Base-by-base conservation (phyloP, 805 yeast genomes). In the Ogataea pilisensis region DNA sequence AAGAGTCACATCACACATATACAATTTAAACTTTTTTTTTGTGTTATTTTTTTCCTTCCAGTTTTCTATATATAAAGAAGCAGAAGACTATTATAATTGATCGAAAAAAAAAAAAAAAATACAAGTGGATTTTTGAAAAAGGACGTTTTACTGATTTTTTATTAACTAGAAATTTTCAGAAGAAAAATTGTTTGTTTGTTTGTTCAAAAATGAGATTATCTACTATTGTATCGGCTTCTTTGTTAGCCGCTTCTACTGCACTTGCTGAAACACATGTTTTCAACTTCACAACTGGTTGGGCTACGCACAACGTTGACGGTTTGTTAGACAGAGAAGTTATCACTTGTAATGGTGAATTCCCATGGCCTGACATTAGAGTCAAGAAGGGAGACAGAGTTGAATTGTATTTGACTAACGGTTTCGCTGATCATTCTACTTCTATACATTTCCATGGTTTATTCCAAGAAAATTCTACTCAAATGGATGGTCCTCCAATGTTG, bases 381-480 rank as follows among this genome's bases (percentile, higher is more conserved):
- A 72, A 75, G 50, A 81, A 77, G 59, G 95, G 95, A 52, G 99
- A 93, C 65, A 72, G 83, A 12, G 72, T 93, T 38, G 63, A 81
- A 42, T 66, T 88, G 30, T 77, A 82, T 55, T 72, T 91, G 64
- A 79, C 76, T 49, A 93, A 93, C 58, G 88, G 87, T 24, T 76
- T 90, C 41, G 69, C 60, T 19, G 76, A 78, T 57, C 70, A 76
- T 38, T 81, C 80, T 65, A 85, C 96, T 31, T 66, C 91, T 6
- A 63, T 91, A 55, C 99, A 93, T 67, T 87, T 88, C 80, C 99
- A 91, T 66, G 99, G 99, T 42, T 58, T 93, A 59, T 93, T 85
- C 78, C 87, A 81, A 68, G 73, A 80, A 50, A 85, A 84, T 21
- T 65, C 90, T 13, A 70, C 61, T 53, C 81, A 74, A 58, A 84